Percentiles rank a stretch among this genome's conserved stretches.
phyloP scores from a whole-genome alignment of 768 basidiomycete species.

The Gymnopilus junonius region DNA sequence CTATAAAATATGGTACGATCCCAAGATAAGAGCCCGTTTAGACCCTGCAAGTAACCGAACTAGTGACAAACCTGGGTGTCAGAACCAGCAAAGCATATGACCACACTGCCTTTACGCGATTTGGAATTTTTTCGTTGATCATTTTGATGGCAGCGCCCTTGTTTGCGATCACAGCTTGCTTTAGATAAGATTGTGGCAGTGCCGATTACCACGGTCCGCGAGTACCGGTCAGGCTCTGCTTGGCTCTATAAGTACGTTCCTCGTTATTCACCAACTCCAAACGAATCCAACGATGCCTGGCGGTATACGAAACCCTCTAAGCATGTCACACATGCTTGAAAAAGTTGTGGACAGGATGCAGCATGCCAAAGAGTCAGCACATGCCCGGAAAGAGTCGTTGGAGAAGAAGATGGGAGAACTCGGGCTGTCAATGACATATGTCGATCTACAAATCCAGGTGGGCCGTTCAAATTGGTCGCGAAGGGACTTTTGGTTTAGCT shows the following conservation, averaged over 20 bases:
- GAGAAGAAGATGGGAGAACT: conserved; percentile 37
- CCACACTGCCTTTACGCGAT: background rate
- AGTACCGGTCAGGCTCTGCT: background rate
- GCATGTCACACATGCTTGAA: conserved; percentile 38
- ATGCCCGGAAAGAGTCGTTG: conserved; percentile 31
- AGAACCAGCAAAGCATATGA: background rate
- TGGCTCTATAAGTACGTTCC: conserved; percentile 13
- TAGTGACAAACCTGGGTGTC: background rate
- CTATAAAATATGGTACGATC: background rate
- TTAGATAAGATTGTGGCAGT: background rate
- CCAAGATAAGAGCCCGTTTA: background rate
- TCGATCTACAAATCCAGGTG: conserved; percentile 64
- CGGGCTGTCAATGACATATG: conserved; percentile 40
- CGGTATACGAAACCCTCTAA: conserved; percentile 35
- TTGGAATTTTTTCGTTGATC: background rate
- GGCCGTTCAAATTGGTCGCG: background rate
- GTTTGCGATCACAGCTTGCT: background rate
- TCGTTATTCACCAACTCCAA: conserved; percentile 1
- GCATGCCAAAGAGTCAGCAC: conserved; percentile 36
- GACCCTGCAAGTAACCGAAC: background rate
- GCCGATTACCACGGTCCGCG: background rate
- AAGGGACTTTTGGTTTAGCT: background rate
- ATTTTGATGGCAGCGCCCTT: background rate
- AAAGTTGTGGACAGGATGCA: conserved; percentile 23
- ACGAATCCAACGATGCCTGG: conserved; percentile 24